Percentiles rank a stretch among this genome's conserved stretches.
Evolutionary conservation across 2,329 filamentous ascomycete genomes (phyloP).

Genomic region (Leptographium flavum): DNA sequence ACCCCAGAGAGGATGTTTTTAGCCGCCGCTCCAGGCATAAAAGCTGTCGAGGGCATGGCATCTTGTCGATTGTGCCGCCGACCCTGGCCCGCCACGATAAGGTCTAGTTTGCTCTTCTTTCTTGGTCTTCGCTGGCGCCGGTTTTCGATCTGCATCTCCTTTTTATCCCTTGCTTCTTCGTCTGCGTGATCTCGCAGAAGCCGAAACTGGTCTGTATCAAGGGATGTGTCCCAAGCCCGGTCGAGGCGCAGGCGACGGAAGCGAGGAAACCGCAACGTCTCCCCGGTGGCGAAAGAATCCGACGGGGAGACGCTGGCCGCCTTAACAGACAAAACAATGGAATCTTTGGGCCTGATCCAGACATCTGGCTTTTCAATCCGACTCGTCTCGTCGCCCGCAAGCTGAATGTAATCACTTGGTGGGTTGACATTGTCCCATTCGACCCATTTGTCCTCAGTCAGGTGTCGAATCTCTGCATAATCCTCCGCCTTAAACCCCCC

Average conservation of each 20-base stretch:
- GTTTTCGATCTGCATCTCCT: slow-evolving; percentile 62
- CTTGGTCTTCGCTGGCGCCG: slow-evolving; percentile 36
- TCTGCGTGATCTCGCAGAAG: slow-evolving; percentile 56
- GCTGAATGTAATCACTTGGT: slow-evolving; percentile 63
- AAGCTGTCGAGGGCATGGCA: slow-evolving; percentile 21
- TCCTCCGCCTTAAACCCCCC: slow-evolving; percentile 79
- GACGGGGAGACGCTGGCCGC: slow-evolving; percentile 64
- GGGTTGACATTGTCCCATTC: slow-evolving; percentile 69
- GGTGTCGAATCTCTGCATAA: slow-evolving; percentile 67
- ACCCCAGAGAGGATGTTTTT: slow-evolving; percentile 56
- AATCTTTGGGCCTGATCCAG: slow-evolving; percentile 85
- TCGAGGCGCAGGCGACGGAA: slow-evolving; percentile 75
- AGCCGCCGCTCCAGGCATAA: slow-evolving; percentile 9
- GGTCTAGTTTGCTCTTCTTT: slow-evolving; percentile 54
- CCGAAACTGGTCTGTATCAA: slow-evolving; percentile 66
- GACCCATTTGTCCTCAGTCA: slow-evolving; percentile 83
- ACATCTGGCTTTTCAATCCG: slow-evolving; percentile 74
- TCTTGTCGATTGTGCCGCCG: slow-evolving; percentile 10
- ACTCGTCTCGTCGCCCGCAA: slow-evolving; percentile 57
- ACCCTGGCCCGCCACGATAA: slow-evolving; percentile 58
- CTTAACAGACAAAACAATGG: slow-evolving; percentile 77
- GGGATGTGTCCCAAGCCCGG: slow-evolving; percentile 66
- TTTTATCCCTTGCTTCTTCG: slow-evolving; percentile 56
- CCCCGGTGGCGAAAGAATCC: slow-evolving; percentile 60
- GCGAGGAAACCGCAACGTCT: slow-evolving; percentile 80